Evolutionary conservation across 1,284 basidiomycete species (phyloP).

Genomic region (Salmacisia buchloeana): DNA sequence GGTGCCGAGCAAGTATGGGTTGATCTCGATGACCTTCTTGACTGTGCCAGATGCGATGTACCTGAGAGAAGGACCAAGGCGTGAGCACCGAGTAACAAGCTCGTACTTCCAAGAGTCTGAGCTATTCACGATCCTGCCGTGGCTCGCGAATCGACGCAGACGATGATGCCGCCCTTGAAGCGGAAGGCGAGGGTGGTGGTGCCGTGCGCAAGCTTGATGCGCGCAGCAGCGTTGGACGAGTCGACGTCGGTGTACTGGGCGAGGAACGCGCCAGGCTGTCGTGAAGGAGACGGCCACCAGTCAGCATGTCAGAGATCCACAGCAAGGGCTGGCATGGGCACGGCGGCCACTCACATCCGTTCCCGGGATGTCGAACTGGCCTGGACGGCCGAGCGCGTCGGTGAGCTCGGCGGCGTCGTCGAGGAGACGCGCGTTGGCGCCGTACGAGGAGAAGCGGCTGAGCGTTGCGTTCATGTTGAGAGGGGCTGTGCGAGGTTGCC

Average conservation of each 20-base stretch:
- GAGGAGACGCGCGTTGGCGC: conserved; percentile 2
- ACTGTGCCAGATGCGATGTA: conserved; percentile 70
- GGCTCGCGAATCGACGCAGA: conserved; percentile 93
- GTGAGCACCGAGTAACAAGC: not conserved
- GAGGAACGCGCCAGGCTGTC: conserved; percentile 41
- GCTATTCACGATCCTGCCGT: conserved; percentile 65
- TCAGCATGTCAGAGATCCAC: not conserved
- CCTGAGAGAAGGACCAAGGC: conserved; percentile 51
- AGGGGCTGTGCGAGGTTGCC: not conserved
- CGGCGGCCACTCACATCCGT: not conserved
- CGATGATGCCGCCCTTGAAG: conserved; percentile 93
- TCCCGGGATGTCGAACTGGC: not conserved
- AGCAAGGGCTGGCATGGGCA: not conserved
- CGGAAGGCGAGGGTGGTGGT: conserved; percentile 98
- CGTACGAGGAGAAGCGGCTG: conserved; percentile 1
- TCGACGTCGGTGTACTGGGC: conserved; percentile 48
- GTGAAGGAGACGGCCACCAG: not conserved
- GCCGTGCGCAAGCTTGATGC: conserved; percentile 96
- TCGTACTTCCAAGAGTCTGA: not conserved
- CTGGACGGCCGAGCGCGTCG: not conserved
- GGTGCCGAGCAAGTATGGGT: conserved; percentile 93
- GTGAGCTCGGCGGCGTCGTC: conserved; percentile 6
- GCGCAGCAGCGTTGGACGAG: conserved; percentile 46
- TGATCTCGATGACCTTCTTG: conserved; percentile 86
- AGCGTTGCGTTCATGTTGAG: conserved; percentile 5